Evolutionary conservation across 73 alveolate genomes (phyloP).

Genomic region (Uronychia binucleata): DNA sequence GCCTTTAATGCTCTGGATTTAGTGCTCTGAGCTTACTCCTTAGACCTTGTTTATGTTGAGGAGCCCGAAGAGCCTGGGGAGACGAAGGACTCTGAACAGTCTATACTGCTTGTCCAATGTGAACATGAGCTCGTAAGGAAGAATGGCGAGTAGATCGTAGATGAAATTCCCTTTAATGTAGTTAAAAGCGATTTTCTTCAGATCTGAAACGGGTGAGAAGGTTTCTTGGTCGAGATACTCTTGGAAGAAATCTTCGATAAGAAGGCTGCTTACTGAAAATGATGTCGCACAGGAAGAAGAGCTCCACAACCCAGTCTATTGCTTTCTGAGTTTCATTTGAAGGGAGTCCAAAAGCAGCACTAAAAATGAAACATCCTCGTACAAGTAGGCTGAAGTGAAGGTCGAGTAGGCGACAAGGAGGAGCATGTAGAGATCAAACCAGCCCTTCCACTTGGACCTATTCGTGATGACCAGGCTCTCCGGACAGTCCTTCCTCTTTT

Average conservation of each 20-base stretch:
- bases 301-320: slow-evolving; percentile 7
- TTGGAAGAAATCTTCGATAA: slow-evolving; percentile 4
- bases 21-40: background rate
- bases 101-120: background rate
- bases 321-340: background rate
- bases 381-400: slow-evolving; percentile 42
- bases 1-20: background rate
- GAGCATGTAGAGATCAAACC: slow-evolving; percentile 34
- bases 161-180: slow-evolving; percentile 13
- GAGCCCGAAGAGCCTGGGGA: background rate
- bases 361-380: background rate
- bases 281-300: background rate
- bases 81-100: slow-evolving; percentile 12
- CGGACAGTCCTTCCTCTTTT: background rate
- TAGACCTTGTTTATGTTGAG: slow-evolving; percentile 2
- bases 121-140: slow-evolving; percentile 7
- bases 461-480: slow-evolving; percentile 20
- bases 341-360: slow-evolving; percentile 57
- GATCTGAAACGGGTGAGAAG: slow-evolving; percentile 1
- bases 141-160: slow-evolving; percentile 6
- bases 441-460: slow-evolving; percentile 25
- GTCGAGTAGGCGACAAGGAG: slow-evolving; percentile 47
- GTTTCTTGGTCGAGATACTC: slow-evolving; percentile 16
- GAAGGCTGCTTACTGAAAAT: background rate
- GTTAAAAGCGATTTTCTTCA: slow-evolving; percentile 19